Evolutionary conservation across 1,284 basidiomycete species (phyloP).

Genomic region (Fomitopsis palustris): DNA sequence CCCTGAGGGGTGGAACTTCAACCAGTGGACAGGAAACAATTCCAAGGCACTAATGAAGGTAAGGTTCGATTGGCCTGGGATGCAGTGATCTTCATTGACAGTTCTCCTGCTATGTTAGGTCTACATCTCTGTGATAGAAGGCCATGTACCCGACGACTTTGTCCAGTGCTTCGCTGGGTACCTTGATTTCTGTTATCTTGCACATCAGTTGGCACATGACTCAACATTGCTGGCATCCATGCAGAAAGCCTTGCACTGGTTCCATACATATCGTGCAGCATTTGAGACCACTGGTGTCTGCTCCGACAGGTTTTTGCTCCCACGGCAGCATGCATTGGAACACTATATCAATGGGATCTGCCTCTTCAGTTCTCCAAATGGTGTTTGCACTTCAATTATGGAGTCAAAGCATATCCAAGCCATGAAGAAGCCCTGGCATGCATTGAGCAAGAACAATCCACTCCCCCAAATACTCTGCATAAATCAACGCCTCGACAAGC

Average conservation of each 20-base stretch:
- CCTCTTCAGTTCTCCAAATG: background rate
- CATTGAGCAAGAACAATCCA: background rate
- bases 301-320: constrained; percentile 4
- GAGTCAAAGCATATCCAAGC: constrained; percentile 3
- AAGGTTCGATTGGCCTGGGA: background rate
- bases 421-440: background rate
- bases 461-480: no score
- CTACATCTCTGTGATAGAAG: constrained; percentile 15
- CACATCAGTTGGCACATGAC: no score
- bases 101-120: constrained; percentile 11
- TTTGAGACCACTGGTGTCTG: background rate
- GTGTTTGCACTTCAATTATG: constrained; percentile 1
- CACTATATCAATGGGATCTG: constrained; percentile 3
- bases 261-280: background rate
- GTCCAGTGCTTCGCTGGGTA: no score
- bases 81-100: background rate
- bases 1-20: no score
- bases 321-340: constrained; percentile 12
- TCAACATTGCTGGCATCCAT: no score
- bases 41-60: constrained; percentile 23
- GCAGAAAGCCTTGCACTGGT: no score
- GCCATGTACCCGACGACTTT: no score
- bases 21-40: constrained; percentile 20
- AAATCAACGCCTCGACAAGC: no score
- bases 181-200: no score